A percentile compares a stretch with the other conserved stretches of the same genome.
Conservation (phyloP, 1,284 basidiomycete species). For the Quambalaria eucalypti region DNA sequence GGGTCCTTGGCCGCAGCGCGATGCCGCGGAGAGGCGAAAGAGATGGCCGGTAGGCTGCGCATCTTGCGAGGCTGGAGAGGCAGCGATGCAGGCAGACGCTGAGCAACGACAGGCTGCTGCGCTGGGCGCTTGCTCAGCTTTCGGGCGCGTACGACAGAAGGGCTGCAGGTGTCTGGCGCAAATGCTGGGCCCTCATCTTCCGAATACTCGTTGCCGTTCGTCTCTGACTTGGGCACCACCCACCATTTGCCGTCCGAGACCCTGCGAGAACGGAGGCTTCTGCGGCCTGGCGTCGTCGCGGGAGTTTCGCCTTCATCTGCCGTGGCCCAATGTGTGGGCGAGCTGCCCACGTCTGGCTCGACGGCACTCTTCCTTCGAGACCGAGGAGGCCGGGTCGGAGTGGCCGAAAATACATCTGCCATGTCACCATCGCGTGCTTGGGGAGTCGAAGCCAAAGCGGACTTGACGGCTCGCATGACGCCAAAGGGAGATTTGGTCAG, state of each 20-base stretch:
- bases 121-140: not conserved
- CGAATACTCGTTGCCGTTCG: not conserved
- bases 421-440: not conserved
- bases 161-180: too few species aligned
- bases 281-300: not conserved
- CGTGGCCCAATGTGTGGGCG: too few species aligned
- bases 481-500: not conserved
- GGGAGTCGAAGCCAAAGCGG: not conserved
- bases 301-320: not conserved
- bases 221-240: not conserved
- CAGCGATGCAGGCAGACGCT: not conserved
- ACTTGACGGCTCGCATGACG: not conserved
- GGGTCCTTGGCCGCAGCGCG: too few species aligned
- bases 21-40: not conserved
- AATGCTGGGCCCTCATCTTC: too few species aligned
- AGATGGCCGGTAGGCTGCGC: not conserved
- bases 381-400: not conserved
- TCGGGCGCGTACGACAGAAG: not conserved
- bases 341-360: too few species aligned
- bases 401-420: not conserved
- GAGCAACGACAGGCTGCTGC: not conserved
- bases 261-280: not conserved
- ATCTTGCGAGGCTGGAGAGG: not conserved
- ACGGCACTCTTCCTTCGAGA: too few species aligned
- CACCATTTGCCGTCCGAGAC: not conserved